phyloP scores from a whole-genome alignment of 1,139 yeast genomes.

The Sugiyamaella castrensis region DNA sequence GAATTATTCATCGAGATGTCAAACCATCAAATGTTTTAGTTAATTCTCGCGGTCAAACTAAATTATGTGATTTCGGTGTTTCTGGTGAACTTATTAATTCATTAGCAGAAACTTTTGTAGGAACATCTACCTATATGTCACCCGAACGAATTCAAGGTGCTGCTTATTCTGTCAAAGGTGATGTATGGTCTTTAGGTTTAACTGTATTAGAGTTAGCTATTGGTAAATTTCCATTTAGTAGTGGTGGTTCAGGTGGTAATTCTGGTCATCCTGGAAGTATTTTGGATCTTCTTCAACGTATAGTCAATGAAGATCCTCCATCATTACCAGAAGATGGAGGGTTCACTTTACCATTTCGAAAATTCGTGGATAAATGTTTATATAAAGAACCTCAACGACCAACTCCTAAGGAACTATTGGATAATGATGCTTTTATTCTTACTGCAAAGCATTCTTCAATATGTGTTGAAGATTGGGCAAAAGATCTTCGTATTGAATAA shows the following conservation, averaged over 20 bases:
- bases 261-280: conserved; percentile 59
- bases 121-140: conserved; percentile 96
- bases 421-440: conserved; percentile 44
- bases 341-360: conserved; percentile 49
- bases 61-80: conserved; percentile 92
- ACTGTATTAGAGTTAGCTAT: conserved; percentile 85
- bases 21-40: conserved; percentile 86
- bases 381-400: conserved; percentile 64
- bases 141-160: conserved; percentile 97
- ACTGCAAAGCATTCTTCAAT: conserved; percentile 44
- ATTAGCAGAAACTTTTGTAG: conserved; percentile 94
- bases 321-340: conserved; percentile 46
- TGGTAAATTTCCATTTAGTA: conserved; percentile 66
- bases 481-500: conserved; percentile 6
- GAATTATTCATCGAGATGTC: conserved; percentile 89
- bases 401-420: conserved; percentile 57
- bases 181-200: conserved; percentile 93
- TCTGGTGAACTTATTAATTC: conserved; percentile 87
- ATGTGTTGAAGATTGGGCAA: conserved; percentile 55
- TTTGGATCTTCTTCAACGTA: conserved; percentile 81
- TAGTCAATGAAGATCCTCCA: conserved; percentile 93
- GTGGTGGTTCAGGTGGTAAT: conserved; percentile 23
- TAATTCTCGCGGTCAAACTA: conserved; percentile 75
- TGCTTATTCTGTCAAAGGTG: conserved; percentile 87
- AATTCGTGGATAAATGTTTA: conserved; percentile 67